Evolutionary conservation across 768 basidiomycete genomes (phyloP).

Genomic region (Lepiota venenata): DNA sequence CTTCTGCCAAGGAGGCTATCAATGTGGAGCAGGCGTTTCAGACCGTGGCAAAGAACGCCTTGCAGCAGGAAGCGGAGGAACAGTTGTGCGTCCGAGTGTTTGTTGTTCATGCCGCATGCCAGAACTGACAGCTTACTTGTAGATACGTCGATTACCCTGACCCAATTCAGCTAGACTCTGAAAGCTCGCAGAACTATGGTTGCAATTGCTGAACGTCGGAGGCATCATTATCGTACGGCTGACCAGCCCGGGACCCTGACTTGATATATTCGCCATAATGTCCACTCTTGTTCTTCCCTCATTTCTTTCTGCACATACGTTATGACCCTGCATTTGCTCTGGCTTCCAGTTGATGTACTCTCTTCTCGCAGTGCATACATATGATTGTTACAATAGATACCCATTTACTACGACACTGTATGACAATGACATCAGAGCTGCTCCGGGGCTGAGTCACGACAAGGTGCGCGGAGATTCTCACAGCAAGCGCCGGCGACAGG

Average conservation of each 20-base stretch:
- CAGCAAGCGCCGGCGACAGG: neutral
- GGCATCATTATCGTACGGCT: constrained; percentile 3
- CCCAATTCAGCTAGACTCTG: constrained; percentile 94
- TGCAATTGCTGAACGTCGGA: constrained; percentile 71
- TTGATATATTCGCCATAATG: constrained; percentile 13
- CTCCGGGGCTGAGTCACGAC: neutral
- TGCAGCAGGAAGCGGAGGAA: constrained; percentile 96
- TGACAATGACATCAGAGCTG: constrained; percentile 3
- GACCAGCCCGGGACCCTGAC: constrained; percentile 2
- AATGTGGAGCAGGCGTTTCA: constrained; percentile 99
- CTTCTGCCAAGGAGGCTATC: constrained; percentile 99
- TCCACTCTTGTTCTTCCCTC: constrained; percentile 10
- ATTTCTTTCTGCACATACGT: constrained; percentile 6
- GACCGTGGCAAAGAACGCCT: constrained; percentile 98
- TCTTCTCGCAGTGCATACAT: constrained; percentile 1
- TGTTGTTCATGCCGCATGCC: constrained; percentile 11
- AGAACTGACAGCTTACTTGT: constrained; percentile 11
- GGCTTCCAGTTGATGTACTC: constrained; percentile 10
- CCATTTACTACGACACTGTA: neutral
- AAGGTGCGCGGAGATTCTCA: neutral
- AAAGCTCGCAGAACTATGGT: constrained; percentile 86
- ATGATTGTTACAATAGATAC: constrained; percentile 12
- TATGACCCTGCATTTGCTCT: constrained; percentile 10
- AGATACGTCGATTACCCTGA: constrained; percentile 99
- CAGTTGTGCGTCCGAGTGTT: constrained; percentile 63